phyloP scores from a whole-genome alignment of 306 rosid genomes.

The Citrullus colocynthis region DNA sequence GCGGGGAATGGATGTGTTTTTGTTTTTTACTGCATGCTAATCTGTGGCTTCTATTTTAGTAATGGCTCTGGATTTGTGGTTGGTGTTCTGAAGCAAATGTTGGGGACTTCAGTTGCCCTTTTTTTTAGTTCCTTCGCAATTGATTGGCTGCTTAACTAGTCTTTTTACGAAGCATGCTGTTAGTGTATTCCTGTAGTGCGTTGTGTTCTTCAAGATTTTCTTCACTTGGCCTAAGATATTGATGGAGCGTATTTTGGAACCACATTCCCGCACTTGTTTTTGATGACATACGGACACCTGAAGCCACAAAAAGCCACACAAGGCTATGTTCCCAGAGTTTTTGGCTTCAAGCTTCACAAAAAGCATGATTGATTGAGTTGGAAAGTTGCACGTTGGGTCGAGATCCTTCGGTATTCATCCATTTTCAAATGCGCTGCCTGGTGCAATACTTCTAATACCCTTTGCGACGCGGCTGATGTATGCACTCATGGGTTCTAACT shows the following conservation, averaged over 20 bases:
- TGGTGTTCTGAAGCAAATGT: neutral
- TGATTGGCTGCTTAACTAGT: neutral
- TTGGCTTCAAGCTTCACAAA: constrained; percentile 80
- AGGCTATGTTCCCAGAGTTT: constrained; percentile 70
- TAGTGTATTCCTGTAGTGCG: neutral
- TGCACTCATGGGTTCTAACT: constrained; percentile 1
- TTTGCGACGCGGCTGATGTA: neutral
- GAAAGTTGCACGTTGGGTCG: constrained; percentile 10
- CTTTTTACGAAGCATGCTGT: neutral
- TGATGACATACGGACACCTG: constrained; percentile 70
- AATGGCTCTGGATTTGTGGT: neutral
- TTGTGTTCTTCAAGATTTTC: constrained; percentile 12
- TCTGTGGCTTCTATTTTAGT: neutral
- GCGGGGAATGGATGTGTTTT: neutral
- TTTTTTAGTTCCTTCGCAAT: neutral
- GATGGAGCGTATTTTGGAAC: constrained; percentile 90
- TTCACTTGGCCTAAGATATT: constrained; percentile 41
- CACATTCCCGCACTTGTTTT: constrained; percentile 67
- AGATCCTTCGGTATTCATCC: constrained; percentile 14
- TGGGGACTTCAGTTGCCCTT: neutral
- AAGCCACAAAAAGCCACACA: constrained; percentile 64
- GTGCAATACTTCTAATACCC: constrained; percentile 2
- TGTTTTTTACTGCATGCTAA: neutral
- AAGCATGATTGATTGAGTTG: constrained; percentile 29
- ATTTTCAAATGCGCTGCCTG: neutral